phyloP scores from a whole-genome alignment of 768 basidiomycete genomes.

The Austroboletus festivus region DNA sequence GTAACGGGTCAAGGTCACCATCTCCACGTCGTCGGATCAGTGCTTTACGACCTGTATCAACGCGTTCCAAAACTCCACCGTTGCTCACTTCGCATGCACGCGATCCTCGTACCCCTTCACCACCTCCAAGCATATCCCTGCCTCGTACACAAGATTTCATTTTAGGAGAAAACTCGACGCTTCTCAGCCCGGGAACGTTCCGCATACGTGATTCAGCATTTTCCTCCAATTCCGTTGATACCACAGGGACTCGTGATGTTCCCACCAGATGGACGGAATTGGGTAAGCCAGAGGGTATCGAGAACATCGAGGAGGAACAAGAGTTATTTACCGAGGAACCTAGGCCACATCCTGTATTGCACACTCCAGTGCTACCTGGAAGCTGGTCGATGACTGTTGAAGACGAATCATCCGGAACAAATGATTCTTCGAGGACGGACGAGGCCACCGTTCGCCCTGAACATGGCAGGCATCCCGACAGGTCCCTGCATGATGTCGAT shows the following conservation, averaged over 20 bases:
- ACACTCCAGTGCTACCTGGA: slow-evolving; percentile 46
- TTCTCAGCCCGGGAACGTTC: slow-evolving; percentile 58
- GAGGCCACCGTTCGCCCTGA: slow-evolving; percentile 27
- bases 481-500: slow-evolving; percentile 45
- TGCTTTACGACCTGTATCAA: slow-evolving; percentile 33
- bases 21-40: slow-evolving; percentile 25
- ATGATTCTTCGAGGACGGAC: slow-evolving; percentile 25
- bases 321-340: slow-evolving; percentile 29
- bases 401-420: slow-evolving; percentile 41
- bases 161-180: slow-evolving; percentile 28
- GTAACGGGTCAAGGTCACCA: slow-evolving; percentile 20
- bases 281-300: slow-evolving; percentile 37
- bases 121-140: slow-evolving; percentile 16
- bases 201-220: slow-evolving; percentile 59
- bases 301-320: slow-evolving; percentile 35
- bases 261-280: slow-evolving; percentile 64
- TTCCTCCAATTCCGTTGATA: slow-evolving; percentile 44
- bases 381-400: slow-evolving; percentile 56
- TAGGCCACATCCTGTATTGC: slow-evolving; percentile 21
- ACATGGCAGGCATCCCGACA: slow-evolving; percentile 28
- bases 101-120: slow-evolving; percentile 24
- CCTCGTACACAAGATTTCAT: slow-evolving; percentile 21
- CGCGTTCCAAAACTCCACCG: slow-evolving; percentile 41
- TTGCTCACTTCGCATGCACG: slow-evolving; percentile 30
- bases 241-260: slow-evolving; percentile 45